phyloP scores from a whole-genome alignment of 257 asterid species.

The Solanum chaucha region DNA sequence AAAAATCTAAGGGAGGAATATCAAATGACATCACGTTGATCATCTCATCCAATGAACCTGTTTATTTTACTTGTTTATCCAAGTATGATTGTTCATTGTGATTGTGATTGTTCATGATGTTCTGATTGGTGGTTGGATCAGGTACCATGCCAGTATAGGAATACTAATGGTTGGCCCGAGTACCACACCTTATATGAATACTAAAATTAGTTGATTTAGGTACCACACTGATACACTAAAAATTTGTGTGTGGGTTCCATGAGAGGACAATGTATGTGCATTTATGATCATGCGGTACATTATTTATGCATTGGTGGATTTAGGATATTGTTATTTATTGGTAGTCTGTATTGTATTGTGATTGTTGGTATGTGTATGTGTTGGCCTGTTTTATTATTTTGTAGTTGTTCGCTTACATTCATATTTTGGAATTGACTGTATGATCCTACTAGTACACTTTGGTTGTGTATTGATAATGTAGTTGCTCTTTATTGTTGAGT shows the following conservation, averaged over 20 bases:
- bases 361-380: background rate
- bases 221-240: background rate
- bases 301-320: background rate
- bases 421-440: background rate
- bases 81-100: background rate
- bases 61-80: background rate
- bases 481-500: background rate
- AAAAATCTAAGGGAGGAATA: background rate
- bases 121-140: too few species aligned
- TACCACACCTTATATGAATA: background rate
- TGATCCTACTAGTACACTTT: background rate
- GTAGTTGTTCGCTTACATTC: background rate
- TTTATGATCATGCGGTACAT: background rate
- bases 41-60: background rate
- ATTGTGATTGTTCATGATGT: too few species aligned
- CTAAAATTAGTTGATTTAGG: background rate
- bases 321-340: background rate
- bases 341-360: background rate
- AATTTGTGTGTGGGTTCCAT: too few species aligned
- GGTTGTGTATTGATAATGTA: background rate
- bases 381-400: background rate
- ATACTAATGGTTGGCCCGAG: background rate
- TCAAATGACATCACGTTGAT: background rate
- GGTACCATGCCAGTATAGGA: background rate
- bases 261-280: background rate